A percentile compares a stretch with the other conserved stretches of the same genome.
phyloP scores from a whole-genome alignment of 331 rosid genomes.

The Malus hybrid region DNA sequence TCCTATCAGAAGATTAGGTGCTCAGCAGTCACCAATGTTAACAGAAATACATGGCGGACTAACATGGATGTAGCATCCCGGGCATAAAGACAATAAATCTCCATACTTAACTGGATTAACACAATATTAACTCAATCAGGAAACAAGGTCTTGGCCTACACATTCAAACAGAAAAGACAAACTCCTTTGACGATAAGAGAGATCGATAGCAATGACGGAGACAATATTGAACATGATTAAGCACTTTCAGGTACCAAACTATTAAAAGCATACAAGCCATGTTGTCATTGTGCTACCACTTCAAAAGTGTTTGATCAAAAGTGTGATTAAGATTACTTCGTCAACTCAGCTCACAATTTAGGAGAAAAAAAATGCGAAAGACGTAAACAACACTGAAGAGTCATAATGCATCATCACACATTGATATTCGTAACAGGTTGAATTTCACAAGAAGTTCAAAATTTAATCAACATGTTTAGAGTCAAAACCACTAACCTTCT shows the following conservation, averaged over 20 bases:
- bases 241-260: not conserved
- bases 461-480: not conserved
- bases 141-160: too few species aligned
- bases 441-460: not conserved
- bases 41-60: not conserved
- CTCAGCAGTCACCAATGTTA: not conserved
- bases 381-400: not conserved
- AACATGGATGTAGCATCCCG: not conserved
- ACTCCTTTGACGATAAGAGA: not conserved
- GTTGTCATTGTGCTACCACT: not conserved
- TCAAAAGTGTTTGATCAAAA: not conserved
- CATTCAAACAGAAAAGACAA: too few species aligned
- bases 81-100: not conserved
- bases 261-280: not conserved
- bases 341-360: not conserved
- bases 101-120: too few species aligned
- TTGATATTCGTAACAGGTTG: not conserved
- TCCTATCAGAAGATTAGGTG: not conserved
- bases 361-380: not conserved
- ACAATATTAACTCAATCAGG: too few species aligned
- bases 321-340: not conserved
- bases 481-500: slow-evolving; percentile 48
- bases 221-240: not conserved
- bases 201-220: not conserved
- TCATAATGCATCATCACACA: not conserved